These are phyloP conservation scores for Echria macrotheca DNA, from an alignment of 495 filamentous ascomycete genomes.

Conservation along the genomic window DNA sequence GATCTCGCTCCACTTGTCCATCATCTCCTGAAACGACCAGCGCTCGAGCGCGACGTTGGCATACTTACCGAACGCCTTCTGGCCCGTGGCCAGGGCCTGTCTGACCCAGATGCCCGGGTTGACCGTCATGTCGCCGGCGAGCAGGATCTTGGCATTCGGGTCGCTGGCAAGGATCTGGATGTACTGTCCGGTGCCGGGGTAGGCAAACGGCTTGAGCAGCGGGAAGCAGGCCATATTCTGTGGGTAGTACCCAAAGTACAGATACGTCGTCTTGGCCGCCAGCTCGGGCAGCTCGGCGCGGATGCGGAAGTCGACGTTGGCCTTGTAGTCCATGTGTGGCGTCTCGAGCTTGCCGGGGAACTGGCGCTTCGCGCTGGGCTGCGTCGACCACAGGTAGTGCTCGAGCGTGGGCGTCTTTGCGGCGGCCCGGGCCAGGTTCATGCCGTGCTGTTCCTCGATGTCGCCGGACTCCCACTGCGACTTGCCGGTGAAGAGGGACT, in stretches of 20 bases:
- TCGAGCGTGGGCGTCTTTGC: slow-evolving; percentile 32
- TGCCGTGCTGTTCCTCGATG: slow-evolving; percentile 22
- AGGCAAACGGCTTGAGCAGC: slow-evolving; percentile 7
- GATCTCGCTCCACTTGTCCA: slow-evolving; percentile 17
- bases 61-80: slow-evolving; percentile 9
- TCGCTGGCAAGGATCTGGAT: slow-evolving; percentile 12
- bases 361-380: slow-evolving; percentile 27
- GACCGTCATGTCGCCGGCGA: slow-evolving; percentile 14
- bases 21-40: slow-evolving; percentile 17
- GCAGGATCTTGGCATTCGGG: slow-evolving; percentile 12
- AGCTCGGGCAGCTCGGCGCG: slow-evolving; percentile 19
- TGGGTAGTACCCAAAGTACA: slow-evolving; percentile 27
- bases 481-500: slow-evolving; percentile 9
- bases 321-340: slow-evolving; percentile 32
- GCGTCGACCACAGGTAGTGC: slow-evolving; percentile 44
- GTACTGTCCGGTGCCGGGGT: slow-evolving; percentile 9
- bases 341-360: slow-evolving; percentile 21
- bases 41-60: slow-evolving; percentile 14
- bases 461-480: slow-evolving; percentile 9
- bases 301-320: slow-evolving; percentile 33
- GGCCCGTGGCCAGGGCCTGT: slow-evolving; percentile 8
- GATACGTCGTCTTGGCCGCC: slow-evolving; percentile 31
- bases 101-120: slow-evolving; percentile 17
- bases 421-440: slow-evolving; percentile 40
- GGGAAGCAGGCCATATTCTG: slow-evolving; percentile 13